phyloP scores from a whole-genome alignment of 306 rosid species.

The Fragaria vesca region DNA sequence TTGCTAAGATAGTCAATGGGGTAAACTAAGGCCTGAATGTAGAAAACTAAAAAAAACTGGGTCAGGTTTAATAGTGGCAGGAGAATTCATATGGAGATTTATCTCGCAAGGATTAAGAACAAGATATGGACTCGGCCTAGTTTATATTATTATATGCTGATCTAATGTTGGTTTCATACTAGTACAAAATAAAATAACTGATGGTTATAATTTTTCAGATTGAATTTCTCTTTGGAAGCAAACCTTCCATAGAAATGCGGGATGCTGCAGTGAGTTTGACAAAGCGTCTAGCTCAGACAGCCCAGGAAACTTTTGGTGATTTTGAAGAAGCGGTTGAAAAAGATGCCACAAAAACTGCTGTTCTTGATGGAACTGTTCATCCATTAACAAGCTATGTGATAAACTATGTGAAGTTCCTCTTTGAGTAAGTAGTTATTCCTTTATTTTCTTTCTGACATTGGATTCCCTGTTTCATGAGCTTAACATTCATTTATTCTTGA shows the following conservation, averaged over 20 bases:
- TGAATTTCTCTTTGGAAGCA: conserved; percentile 62
- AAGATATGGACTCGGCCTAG: not conserved
- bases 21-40: not conserved
- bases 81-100: too few species aligned
- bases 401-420: conserved; percentile 82
- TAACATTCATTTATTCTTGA: not conserved
- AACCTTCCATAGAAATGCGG: conserved; percentile 74
- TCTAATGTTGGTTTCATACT: not conserved
- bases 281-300: conserved; percentile 87
- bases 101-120: not conserved
- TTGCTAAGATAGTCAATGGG: not conserved
- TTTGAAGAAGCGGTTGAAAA: conserved; percentile 98
- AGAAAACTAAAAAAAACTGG: not conserved
- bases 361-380: conserved; percentile 96
- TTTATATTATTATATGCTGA: not conserved
- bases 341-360: conserved; percentile 91
- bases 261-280: conserved; percentile 75
- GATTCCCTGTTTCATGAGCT: conserved; percentile 10
- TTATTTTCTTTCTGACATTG: not conserved
- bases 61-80: not conserved
- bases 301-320: conserved; percentile 91
- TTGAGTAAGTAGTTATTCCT: conserved; percentile 63
- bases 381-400: conserved; percentile 97
- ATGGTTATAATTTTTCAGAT: conserved; percentile 34
- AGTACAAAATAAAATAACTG: not conserved